A percentile compares a stretch with the other conserved stretches of the same genome.
phyloP scores from a whole-genome alignment of 306 rosid genomes.

The Rubus idaeus region DNA sequence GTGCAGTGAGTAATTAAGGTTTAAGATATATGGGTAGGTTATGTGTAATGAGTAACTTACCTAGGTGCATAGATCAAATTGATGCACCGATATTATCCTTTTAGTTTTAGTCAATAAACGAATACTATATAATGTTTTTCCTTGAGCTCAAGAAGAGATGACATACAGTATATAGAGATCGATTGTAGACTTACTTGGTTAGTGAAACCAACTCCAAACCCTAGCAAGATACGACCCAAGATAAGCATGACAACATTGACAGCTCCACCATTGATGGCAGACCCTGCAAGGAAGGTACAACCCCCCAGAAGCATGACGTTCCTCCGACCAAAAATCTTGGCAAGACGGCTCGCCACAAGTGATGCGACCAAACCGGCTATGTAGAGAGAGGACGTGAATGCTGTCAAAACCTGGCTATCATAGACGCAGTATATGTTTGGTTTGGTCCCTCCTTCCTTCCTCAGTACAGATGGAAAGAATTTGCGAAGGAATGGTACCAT shows the following conservation, averaged over 20 bases:
- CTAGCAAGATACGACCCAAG: slow-evolving; percentile 68
- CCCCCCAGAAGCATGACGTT: slow-evolving; percentile 65
- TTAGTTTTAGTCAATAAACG: no score
- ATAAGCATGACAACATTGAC: slow-evolving; percentile 65
- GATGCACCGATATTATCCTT: no score
- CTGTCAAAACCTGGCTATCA: slow-evolving; percentile 60
- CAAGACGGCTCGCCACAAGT: slow-evolving; percentile 53
- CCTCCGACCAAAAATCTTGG: slow-evolving; percentile 39
- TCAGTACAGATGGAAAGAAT: slow-evolving; percentile 54
- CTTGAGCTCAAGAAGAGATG: neutral
- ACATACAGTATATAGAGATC: neutral
- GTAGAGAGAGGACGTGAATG: slow-evolving; percentile 69
- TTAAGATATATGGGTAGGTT: no score
- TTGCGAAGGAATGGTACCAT: slow-evolving; percentile 63
- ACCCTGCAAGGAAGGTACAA: slow-evolving; percentile 48
- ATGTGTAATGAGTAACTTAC: no score
- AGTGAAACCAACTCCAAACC: slow-evolving; percentile 73
- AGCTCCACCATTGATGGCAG: slow-evolving; percentile 62
- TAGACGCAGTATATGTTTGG: slow-evolving; percentile 56
- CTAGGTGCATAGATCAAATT: no score
- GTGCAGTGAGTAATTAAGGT: no score
- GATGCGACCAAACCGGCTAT: slow-evolving; percentile 58
- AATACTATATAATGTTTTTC: no score
- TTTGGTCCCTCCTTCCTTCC: slow-evolving; percentile 28
- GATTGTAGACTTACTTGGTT: slow-evolving; percentile 50